Conservation (phyloP, 257 asterid species). For the Capsicum chinense region DNA sequence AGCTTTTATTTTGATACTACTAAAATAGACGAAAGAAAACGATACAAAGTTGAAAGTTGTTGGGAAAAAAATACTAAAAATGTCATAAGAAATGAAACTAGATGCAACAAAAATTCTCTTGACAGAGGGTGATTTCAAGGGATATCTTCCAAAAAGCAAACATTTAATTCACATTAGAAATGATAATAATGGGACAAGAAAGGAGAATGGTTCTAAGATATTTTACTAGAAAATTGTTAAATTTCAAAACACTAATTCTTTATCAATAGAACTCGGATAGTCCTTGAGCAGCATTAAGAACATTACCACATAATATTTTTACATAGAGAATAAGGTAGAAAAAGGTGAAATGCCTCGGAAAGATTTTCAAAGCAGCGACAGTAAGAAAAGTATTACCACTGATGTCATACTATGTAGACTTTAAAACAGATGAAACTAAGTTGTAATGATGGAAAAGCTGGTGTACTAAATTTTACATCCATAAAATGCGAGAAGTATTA, state of each 20-base stretch:
- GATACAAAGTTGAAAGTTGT: background rate
- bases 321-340: background rate
- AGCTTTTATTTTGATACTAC: background rate
- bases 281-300: background rate
- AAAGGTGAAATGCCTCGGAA: background rate
- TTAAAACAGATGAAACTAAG: background rate
- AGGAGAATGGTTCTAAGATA: background rate
- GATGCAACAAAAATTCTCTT: background rate
- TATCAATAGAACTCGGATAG: background rate
- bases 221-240: background rate
- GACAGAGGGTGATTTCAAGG: no score
- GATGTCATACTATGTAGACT: background rate
- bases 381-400: background rate
- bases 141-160: background rate
- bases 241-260: constrained; percentile 1
- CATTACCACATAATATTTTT: background rate
- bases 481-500: constrained; percentile 5
- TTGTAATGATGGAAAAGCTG: background rate
- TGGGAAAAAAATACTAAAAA: background rate
- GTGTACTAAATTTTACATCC: background rate
- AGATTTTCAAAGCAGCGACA: background rate
- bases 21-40: background rate
- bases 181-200: background rate
- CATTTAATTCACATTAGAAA: background rate
- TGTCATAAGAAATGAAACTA: background rate